Percentiles rank a stretch among this genome's conserved stretches.
These are phyloP conservation scores for Escallonia herrerae DNA, from an alignment of 129 eudicot genomes.

Conservation along the genomic window DNA sequence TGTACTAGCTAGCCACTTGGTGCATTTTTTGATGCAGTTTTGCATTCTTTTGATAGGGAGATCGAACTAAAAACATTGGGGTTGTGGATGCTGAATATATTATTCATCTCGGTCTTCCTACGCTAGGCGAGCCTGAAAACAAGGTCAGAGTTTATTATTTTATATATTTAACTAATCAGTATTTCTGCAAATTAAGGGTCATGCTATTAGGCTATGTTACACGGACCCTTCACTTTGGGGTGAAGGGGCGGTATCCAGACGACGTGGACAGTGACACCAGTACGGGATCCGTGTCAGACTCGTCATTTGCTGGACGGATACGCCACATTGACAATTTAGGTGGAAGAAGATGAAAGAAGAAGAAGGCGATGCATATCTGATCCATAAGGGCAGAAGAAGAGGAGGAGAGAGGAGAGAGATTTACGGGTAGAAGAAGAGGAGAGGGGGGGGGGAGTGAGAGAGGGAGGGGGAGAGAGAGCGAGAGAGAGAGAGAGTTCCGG, in stretches of 20 bases:
- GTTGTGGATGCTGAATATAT: slow-evolving; percentile 91
- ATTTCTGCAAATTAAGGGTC: background rate
- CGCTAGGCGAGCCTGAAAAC: slow-evolving; percentile 60
- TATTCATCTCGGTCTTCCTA: slow-evolving; percentile 79
- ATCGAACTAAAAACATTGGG: slow-evolving; percentile 70
- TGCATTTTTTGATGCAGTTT: slow-evolving; percentile 12
- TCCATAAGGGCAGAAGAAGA: no score
- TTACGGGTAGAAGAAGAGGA: no score
- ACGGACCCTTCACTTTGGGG: background rate
- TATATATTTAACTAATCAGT: no score
- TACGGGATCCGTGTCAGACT: no score
- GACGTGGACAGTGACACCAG: background rate
- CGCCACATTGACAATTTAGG: no score
- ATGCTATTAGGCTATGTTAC: background rate
- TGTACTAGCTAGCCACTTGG: background rate
- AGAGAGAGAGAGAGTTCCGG: no score
- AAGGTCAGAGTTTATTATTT: slow-evolving; percentile 31
- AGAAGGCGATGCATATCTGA: no score
- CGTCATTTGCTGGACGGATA: no score
- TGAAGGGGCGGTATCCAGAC: background rate
- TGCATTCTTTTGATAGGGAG: slow-evolving; percentile 46
- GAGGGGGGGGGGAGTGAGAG: no score
- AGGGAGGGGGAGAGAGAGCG: no score
- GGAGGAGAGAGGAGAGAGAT: no score
- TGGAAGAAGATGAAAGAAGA: no score